phyloP scores from a whole-genome alignment of 2,329 filamentous ascomycete species.

The Chalaropsis thielavioides region DNA sequence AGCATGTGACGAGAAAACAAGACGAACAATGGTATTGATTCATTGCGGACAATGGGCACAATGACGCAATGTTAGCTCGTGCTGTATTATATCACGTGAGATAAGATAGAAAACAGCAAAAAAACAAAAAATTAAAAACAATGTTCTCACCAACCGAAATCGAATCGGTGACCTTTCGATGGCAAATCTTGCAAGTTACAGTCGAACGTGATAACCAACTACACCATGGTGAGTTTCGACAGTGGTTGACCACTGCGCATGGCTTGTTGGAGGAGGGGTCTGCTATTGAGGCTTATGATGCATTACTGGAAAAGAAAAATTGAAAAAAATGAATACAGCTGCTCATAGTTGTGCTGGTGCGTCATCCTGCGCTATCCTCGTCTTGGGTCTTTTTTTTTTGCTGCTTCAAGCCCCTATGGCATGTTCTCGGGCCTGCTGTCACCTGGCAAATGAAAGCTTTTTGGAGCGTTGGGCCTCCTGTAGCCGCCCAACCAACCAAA shows the following conservation, averaged over 20 bases:
- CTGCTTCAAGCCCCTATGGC: too few relatives aligned
- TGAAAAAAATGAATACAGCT: background rate
- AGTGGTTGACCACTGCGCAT: conserved; percentile 15
- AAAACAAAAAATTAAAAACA: background rate
- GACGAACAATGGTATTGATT: background rate
- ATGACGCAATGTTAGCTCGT: background rate
- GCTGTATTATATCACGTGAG: background rate
- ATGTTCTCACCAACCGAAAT: conserved; percentile 17
- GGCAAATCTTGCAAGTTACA: conserved; percentile 14
- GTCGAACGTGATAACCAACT: conserved; percentile 18
- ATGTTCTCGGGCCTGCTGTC: too few relatives aligned
- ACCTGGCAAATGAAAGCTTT: too few relatives aligned
- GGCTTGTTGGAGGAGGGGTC: background rate
- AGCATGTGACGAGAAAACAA: background rate
- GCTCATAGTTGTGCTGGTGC: too few relatives aligned
- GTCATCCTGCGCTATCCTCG: too few relatives aligned
- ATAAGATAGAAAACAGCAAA: too few relatives aligned
- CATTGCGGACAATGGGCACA: too few relatives aligned
- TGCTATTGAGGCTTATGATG: background rate
- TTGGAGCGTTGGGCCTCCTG: background rate
- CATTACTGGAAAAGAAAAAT: background rate
- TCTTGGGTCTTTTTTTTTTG: too few relatives aligned
- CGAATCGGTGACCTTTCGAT: conserved; percentile 17
- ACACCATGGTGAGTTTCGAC: conserved; percentile 17
- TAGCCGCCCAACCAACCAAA: conserved; percentile 1